Base-by-base conservation (phyloP, 164 flowering plant species). In the Chimonanthus praecox region DNA sequence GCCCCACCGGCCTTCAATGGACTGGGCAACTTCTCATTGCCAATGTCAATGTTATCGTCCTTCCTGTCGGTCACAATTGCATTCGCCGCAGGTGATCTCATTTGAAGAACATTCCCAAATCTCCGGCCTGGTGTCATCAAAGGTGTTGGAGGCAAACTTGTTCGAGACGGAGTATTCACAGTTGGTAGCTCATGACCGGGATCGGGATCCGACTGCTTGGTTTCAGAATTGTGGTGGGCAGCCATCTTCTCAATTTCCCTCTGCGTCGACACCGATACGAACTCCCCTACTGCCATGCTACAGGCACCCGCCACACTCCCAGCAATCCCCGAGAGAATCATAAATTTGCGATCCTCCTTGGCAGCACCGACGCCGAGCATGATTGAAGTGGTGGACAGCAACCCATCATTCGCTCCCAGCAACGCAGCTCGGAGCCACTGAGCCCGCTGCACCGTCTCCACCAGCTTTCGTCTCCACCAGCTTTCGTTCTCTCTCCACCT, bases 281-380 rank as follows among this genome's bases (percentile, higher is more conserved):
- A 89, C 74, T 89, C 91, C 1, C 91, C 93, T 7, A 88, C 87
- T 46, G 89, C 88, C 91, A 88, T 88, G 75, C 93, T 89, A 58
- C 84, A 87, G 8, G 91, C 87, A 20, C 91, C 91, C 1, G 88
- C 89, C n/a, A 89, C 67, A 44, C 88, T 83, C 1, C 91, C 93
- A 7, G 93, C 89, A 0, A 89, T n/a, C n/a, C 93, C 93, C 6
- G 91, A 79, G 7, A 86, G 78, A 47, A 85, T 58, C 83, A 88
- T 82, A 44, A 82, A 68, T 78, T 74, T n/a, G 4, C 76, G 78
- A 67, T 84, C 86, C 46, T 88, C 86, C 51, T 68, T 77, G 0
- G 85, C 87, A 0, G 91, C 89, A 0, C 87, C 85, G 0, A 87
- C 73, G 4, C 93, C 91, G 2, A 89, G 79, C 93, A 89, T 86